Base-by-base conservation (phyloP, 1,139 yeast species). In the Candida pseudoviswanathii region DNA sequence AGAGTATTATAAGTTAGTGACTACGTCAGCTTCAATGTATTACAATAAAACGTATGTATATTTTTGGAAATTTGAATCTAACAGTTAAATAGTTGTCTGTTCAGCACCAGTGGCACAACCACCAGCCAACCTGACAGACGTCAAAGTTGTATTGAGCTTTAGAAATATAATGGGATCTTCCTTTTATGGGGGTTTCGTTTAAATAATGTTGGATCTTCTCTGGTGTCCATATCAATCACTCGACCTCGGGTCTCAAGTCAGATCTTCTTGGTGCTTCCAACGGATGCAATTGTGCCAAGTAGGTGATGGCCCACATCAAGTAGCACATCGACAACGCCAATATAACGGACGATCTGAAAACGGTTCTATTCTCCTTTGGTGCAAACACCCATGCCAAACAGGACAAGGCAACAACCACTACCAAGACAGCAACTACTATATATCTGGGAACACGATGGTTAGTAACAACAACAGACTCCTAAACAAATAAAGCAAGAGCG, bases 291-390 rank as follows among this genome's bases (percentile, higher is more conserved):
- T 87, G 95, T 32, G 85, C 82, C 57, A 89, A 71, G 62, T 88
- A 89, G 5, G 97, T 89, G 58, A 89, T 84, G 29, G 96, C 97
- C 97, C 97, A 90, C 96, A 91, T 89, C 63, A 91, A 77, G 67
- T 81, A 91, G 76, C 91, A 87, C 96, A 91, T 88, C 24, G 96
- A 84, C 63, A 92, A 68, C 3, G 92, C 82, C 56, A 92, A 77
- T 48, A 86, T 85, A 44, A 91, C 83, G 9, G 97, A 89, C 49
- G 96, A 88, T 72, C 97, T 82, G 95, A 96, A 91, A 42, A 92
- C 97, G 32, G 84, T 78, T 52, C 75, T 74, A 60, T 81, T 84
- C 53, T 79, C 78, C 61, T 78, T 80, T 31, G 87, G 86, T 16
- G 86, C 83, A 62, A 78, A 78, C 42, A 74, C 70, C 86, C 87